phyloP scores from a whole-genome alignment of 495 filamentous ascomycete species.

The Cercophora newfieldiana region DNA sequence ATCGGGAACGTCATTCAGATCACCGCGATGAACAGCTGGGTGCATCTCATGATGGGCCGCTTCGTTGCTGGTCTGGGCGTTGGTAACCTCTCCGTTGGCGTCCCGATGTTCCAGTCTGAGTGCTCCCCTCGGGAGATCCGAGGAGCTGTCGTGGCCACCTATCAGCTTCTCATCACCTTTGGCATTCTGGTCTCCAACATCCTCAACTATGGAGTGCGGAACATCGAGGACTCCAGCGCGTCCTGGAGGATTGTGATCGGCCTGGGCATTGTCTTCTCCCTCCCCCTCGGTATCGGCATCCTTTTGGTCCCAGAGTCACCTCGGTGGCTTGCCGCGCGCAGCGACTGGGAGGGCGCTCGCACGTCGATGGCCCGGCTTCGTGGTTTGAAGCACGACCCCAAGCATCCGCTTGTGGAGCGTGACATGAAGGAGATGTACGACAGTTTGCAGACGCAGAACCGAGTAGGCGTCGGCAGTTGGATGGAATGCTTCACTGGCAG shows the following conservation, averaged over 20 bases:
- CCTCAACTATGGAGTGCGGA: constrained; percentile 61
- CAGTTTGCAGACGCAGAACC: constrained; percentile 56
- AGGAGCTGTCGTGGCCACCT: constrained; percentile 59
- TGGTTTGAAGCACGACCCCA: constrained; percentile 55
- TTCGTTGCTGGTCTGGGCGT: constrained; percentile 65
- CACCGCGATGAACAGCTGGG: constrained; percentile 48
- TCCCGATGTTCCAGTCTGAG: constrained; percentile 63
- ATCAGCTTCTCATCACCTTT: constrained; percentile 77
- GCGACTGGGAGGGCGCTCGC: constrained; percentile 57
- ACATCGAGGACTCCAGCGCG: constrained; percentile 42
- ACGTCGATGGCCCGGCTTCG: constrained; percentile 64
- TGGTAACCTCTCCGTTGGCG: constrained; percentile 62
- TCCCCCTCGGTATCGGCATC: constrained; percentile 62
- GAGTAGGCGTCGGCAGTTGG: constrained; percentile 53
- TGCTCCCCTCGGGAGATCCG: constrained; percentile 58
- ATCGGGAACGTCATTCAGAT: constrained; percentile 57
- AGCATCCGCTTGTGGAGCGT: constrained; percentile 58
- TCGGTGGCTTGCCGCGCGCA: constrained; percentile 57
- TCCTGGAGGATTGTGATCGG: constrained; percentile 75
- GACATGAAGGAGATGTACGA: constrained; percentile 71
- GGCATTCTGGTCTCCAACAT: constrained; percentile 74
- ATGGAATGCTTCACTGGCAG: constrained; percentile 58
- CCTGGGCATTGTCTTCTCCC: constrained; percentile 64
- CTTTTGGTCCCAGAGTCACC: constrained; percentile 65
- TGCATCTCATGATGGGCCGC: constrained; percentile 52